Evolutionary conservation across 306 rosid species (phyloP).

Genomic region (Casuarina glauca): DNA sequence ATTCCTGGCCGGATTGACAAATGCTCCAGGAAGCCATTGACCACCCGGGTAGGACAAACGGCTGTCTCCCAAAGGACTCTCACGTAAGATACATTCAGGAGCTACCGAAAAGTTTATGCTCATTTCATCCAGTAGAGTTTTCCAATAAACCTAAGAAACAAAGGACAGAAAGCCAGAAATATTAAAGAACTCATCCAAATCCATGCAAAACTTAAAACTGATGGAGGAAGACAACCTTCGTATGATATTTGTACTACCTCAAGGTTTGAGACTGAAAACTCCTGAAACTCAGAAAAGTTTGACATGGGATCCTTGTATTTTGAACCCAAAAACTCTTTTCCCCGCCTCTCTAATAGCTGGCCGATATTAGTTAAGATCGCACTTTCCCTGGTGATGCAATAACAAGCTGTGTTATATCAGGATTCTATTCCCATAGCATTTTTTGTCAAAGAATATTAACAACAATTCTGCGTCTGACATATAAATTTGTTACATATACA

Average conservation of each 20-base stretch:
- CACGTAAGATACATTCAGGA: conserved; percentile 70
- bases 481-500: background rate
- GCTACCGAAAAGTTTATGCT: conserved; percentile 54
- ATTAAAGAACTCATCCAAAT: conserved; percentile 16
- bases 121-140: conserved; percentile 68
- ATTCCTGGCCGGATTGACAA: conserved; percentile 71
- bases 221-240: background rate
- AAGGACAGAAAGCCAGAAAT: conserved; percentile 10
- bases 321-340: conserved; percentile 71
- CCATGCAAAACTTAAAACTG: conserved; percentile 7
- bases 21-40: conserved; percentile 91
- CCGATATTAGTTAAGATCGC: conserved; percentile 67
- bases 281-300: conserved; percentile 73
- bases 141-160: conserved; percentile 75
- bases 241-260: conserved; percentile 47
- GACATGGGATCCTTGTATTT: conserved; percentile 77
- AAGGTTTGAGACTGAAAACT: conserved; percentile 77
- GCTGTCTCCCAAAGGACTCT: conserved; percentile 37
- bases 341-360: conserved; percentile 65
- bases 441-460: background rate
- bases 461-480: background rate
- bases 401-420: conserved; percentile 18
- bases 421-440: conserved; percentile 10
- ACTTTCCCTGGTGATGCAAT: conserved; percentile 50
- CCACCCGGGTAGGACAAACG: conserved; percentile 55